These are phyloP conservation scores for Lipomyces starkeyi DNA, from an alignment of 805 yeast genomes.

Conservation along the genomic window DNA sequence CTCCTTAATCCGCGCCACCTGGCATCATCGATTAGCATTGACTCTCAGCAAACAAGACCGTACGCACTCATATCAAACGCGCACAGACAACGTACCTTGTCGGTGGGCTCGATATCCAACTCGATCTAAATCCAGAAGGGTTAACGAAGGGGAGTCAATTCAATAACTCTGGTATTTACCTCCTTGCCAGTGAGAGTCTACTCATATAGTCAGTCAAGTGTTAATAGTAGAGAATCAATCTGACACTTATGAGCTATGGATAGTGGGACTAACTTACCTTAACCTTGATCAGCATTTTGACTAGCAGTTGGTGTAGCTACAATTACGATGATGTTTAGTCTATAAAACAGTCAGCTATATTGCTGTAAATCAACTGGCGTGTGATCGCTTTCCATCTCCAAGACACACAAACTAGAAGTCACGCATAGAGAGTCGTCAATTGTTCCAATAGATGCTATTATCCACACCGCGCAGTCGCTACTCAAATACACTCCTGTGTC, in stretches of 20 bases:
- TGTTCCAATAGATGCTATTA: background rate
- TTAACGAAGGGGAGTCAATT: background rate
- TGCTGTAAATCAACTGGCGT: background rate
- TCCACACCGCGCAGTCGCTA: background rate
- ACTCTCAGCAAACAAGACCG: constrained; percentile 15
- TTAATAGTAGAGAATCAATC: background rate
- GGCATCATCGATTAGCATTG: constrained; percentile 13
- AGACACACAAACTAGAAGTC: background rate
- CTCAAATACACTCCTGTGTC: background rate
- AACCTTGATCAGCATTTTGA: constrained; percentile 67
- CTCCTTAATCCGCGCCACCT: constrained; percentile 78
- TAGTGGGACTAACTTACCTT: constrained; percentile 49
- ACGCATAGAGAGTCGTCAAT: too few relatives aligned
- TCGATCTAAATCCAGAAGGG: constrained; percentile 54
- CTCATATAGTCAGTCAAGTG: background rate
- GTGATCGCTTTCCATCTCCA: background rate
- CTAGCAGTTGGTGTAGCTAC: background rate
- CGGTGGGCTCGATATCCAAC: constrained; percentile 72
- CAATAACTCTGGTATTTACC: constrained; percentile 47
- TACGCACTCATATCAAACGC: background rate
- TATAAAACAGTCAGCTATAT: background rate
- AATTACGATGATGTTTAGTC: background rate
- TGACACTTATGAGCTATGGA: background rate
- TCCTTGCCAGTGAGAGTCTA: constrained; percentile 81
- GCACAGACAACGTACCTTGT: constrained; percentile 53